Conservation (phyloP, 176 grass and related monocot species). For the Oryza brachyantha region DNA sequence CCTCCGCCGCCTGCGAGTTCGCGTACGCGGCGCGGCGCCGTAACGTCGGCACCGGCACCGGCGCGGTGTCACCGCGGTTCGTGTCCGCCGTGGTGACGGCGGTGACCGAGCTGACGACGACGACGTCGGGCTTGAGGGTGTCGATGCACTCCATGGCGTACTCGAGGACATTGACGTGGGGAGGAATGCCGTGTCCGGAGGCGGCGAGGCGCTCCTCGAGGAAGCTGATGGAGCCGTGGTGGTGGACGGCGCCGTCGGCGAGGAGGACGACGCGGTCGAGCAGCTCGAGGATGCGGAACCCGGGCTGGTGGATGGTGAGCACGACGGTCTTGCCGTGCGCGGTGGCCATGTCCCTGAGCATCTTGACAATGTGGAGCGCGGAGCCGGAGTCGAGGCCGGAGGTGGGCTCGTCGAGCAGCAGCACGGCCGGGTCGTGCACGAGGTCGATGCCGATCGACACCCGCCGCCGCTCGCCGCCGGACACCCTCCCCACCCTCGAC, state of each 20-base stretch:
- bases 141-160: constrained; percentile 81
- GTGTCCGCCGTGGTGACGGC: background rate
- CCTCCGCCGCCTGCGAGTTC: constrained; percentile 53
- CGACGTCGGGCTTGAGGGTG: constrained; percentile 29
- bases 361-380: constrained; percentile 77
- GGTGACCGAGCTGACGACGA: background rate
- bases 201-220: constrained; percentile 52
- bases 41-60: background rate
- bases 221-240: constrained; percentile 65
- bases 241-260: constrained; percentile 58
- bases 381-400: constrained; percentile 76
- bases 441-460: constrained; percentile 88
- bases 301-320: constrained; percentile 86
- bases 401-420: constrained; percentile 92
- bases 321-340: constrained; percentile 62
- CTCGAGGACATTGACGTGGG: constrained; percentile 89
- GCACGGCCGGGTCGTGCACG: constrained; percentile 79
- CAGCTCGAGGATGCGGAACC: constrained; percentile 85
- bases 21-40: constrained; percentile 26
- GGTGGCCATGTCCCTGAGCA: constrained; percentile 67
- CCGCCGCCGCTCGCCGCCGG: constrained; percentile 71
- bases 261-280: constrained; percentile 72
- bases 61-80: background rate
- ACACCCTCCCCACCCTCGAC: constrained; percentile 54
- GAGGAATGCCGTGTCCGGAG: constrained; percentile 56